Evolutionary conservation across 805 yeast genomes (phyloP).

Genomic region (Yamadazyma endophytica): DNA sequence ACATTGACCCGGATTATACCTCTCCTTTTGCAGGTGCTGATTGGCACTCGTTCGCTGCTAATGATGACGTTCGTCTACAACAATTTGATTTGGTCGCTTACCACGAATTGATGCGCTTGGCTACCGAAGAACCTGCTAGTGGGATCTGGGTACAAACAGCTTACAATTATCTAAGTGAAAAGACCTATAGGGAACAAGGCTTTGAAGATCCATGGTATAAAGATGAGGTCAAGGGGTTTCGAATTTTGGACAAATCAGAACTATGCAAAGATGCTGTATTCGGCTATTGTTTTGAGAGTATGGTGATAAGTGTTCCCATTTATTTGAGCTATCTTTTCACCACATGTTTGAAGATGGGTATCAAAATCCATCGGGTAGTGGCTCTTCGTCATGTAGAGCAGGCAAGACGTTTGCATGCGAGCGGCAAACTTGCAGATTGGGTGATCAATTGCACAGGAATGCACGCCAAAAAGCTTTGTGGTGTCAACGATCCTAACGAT

Average conservation of each 20-base stretch:
- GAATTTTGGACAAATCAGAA: conserved; percentile 28
- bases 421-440: conserved; percentile 41
- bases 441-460: conserved; percentile 61
- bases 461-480: conserved; percentile 39
- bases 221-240: conserved; percentile 37
- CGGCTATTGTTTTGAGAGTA: conserved; percentile 50
- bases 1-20: conserved; percentile 46
- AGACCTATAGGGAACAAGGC: neutral
- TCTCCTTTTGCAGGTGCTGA: conserved; percentile 74
- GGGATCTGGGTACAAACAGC: conserved; percentile 36
- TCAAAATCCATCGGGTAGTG: conserved; percentile 38
- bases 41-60: conserved; percentile 57
- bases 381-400: conserved; percentile 42
- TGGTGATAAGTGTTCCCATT: conserved; percentile 55
- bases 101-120: conserved; percentile 40
- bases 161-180: conserved; percentile 2
- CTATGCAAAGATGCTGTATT: conserved; percentile 36
- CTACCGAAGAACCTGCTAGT: conserved; percentile 42
- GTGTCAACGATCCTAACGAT: conserved; percentile 38
- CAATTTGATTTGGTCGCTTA: conserved; percentile 48
- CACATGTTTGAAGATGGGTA: conserved; percentile 44
- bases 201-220: conserved; percentile 43
- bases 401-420: conserved; percentile 39
- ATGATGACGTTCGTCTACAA: conserved; percentile 33
- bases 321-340: conserved; percentile 52